A percentile compares a stretch with the other conserved stretches of the same genome.
Conservation (phyloP, 2,329 filamentous ascomycete species). For the Fusarium lateritium region DNA sequence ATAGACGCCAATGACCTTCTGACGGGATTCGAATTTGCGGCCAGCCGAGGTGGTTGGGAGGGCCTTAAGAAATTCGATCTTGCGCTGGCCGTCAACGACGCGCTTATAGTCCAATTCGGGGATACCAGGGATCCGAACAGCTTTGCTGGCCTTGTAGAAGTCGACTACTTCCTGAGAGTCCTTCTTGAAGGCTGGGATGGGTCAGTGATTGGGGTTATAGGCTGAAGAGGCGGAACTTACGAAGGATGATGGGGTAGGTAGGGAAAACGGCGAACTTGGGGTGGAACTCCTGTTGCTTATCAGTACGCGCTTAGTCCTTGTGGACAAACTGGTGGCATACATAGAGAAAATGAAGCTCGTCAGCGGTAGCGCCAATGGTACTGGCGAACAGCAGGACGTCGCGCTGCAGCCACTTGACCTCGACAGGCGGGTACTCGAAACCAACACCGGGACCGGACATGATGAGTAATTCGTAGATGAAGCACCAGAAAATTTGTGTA, state of each 20-base stretch:
- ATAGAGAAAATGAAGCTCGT: constrained; percentile 23
- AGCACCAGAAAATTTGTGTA: neutral
- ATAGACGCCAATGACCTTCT: constrained; percentile 60
- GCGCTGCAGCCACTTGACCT: constrained; percentile 16
- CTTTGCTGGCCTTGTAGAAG: constrained; percentile 55
- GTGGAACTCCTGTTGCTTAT: constrained; percentile 60
- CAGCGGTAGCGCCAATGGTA: constrained; percentile 11
- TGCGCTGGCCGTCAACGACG: constrained; percentile 60
- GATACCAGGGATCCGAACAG: constrained; percentile 55
- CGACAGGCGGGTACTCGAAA: constrained; percentile 14
- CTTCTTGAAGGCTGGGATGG: constrained; percentile 57
- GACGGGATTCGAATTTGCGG: constrained; percentile 57
- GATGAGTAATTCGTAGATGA: neutral
- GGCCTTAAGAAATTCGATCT: constrained; percentile 56
- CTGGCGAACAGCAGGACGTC: constrained; percentile 18
- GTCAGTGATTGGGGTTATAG: neutral
- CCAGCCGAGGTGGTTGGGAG: constrained; percentile 56
- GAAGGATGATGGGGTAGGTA: constrained; percentile 62
- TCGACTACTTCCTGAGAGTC: constrained; percentile 62
- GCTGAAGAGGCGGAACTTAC: neutral
- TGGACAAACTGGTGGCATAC: constrained; percentile 6
- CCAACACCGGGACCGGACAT: constrained; percentile 19
- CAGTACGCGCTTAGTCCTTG: constrained; percentile 58
- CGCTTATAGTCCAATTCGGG: constrained; percentile 59
- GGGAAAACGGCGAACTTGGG: constrained; percentile 61